Conservation (phyloP, 2,329 filamentous ascomycete species). For the Dothideomycetes sp. region DNA sequence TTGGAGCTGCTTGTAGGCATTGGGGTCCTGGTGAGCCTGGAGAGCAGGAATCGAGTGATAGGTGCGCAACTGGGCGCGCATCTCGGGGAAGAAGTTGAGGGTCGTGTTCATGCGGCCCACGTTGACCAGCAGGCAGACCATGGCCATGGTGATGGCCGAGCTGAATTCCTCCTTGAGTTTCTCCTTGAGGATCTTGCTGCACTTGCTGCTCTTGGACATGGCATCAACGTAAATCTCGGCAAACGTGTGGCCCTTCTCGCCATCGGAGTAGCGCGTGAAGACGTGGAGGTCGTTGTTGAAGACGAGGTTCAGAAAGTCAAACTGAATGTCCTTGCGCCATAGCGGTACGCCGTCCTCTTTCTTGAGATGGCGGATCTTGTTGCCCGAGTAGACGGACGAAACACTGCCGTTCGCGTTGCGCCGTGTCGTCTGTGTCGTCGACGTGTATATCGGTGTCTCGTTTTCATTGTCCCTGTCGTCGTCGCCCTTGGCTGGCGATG, state of each 20-base stretch:
- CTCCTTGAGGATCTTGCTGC: conserved; percentile 94
- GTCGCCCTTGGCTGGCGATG: conserved; percentile 8
- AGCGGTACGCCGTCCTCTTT: conserved; percentile 82
- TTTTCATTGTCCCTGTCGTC: conserved; percentile 12
- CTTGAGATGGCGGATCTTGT: conserved; percentile 77
- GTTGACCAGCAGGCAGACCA: conserved; percentile 96
- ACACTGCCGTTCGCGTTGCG: conserved; percentile 57
- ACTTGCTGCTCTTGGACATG: conserved; percentile 98
- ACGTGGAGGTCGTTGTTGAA: conserved; percentile 67
- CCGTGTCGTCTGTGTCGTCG: conserved; percentile 43
- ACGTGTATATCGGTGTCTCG: conserved; percentile 35
- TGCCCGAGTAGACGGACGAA: conserved; percentile 57
- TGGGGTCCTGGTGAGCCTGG: conserved; percentile 87
- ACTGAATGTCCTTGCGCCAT: conserved; percentile 82
- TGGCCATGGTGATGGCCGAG: conserved; percentile 95
- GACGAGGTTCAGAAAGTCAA: conserved; percentile 71
- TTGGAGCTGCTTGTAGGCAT: conserved; percentile 95
- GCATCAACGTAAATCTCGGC: conserved; percentile 97
- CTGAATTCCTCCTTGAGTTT: conserved; percentile 87
- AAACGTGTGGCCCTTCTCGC: conserved; percentile 64
- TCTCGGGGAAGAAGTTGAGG: conserved; percentile 97
- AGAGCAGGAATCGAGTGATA: conserved; percentile 97
- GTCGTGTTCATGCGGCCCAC: conserved; percentile 99
- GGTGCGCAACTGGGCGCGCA: conserved; percentile 93
- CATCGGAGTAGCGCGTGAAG: conserved; percentile 88